Percentiles rank a stretch among this genome's conserved stretches.
phyloP scores from a whole-genome alignment of 2,329 filamentous ascomycete species.

The Fusarium mangiferae region DNA sequence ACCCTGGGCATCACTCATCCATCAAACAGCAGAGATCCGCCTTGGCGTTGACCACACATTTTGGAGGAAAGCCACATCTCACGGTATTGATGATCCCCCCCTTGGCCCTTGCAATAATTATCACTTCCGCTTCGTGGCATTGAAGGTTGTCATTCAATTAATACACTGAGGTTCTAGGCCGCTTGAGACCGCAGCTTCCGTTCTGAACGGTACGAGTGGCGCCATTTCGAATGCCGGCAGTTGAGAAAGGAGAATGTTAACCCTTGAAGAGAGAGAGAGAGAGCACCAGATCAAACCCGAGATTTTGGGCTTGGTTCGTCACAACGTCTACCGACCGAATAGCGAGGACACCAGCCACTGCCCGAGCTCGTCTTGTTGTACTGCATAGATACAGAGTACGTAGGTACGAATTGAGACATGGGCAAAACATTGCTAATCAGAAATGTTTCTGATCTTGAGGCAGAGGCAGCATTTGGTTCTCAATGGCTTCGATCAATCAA shows the following conservation, averaged over 20 bases:
- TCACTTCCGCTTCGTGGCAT: constrained; percentile 17
- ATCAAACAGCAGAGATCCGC: constrained; percentile 28
- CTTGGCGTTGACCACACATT: constrained; percentile 36
- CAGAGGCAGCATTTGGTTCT: not conserved
- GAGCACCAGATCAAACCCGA: not conserved
- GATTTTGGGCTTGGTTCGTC: not conserved
- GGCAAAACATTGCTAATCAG: not conserved
- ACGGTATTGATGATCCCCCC: constrained; percentile 4
- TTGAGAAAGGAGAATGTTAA: constrained; percentile 6
- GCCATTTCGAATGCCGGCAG: constrained; percentile 33
- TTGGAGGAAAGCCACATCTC: constrained; percentile 27
- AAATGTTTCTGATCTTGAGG: not conserved
- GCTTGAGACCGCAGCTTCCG: constrained; percentile 13
- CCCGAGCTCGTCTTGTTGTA: not conserved
- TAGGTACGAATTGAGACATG: not conserved
- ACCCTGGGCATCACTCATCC: constrained; percentile 32
- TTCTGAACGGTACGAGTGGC: constrained; percentile 5
- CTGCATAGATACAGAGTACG: not conserved
- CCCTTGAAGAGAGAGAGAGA: not conserved
- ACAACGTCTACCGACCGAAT: not conserved
- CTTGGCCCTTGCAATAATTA: constrained; percentile 5
- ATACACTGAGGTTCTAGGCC: constrained; percentile 22
- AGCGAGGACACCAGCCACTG: constrained; percentile 6
- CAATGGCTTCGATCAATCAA: not conserved
- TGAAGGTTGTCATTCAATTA: constrained; percentile 13